Evolutionary conservation across 495 filamentous ascomycete species (phyloP).

Genomic region (Neurospora tetraspora): DNA sequence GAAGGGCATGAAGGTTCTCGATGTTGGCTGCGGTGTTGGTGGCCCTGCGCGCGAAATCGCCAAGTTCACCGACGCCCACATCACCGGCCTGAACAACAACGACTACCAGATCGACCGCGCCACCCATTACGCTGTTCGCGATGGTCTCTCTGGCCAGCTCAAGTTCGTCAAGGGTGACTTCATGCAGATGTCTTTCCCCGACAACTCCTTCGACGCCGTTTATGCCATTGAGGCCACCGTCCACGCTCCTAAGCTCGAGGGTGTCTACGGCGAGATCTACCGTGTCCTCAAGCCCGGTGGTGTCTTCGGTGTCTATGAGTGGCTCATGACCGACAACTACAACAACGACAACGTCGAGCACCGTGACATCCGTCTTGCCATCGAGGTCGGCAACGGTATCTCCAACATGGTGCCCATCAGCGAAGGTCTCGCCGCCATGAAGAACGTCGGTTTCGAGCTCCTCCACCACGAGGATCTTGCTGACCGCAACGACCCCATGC

Average conservation of each 20-base stretch:
- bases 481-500: slow-evolving; percentile 61
- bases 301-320: slow-evolving; percentile 96
- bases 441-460: slow-evolving; percentile 80
- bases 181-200: slow-evolving; percentile 98
- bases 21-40: slow-evolving; percentile 96
- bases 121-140: slow-evolving; percentile 69
- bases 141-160: slow-evolving; percentile 73
- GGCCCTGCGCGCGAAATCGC: slow-evolving; percentile 96
- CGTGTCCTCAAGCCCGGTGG: slow-evolving; percentile 95
- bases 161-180: slow-evolving; percentile 94
- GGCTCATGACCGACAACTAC: slow-evolving; percentile 97
- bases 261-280: slow-evolving; percentile 90
- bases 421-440: slow-evolving; percentile 76
- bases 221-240: slow-evolving; percentile 98
- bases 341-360: slow-evolving; percentile 83
- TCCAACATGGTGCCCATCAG: slow-evolving; percentile 93
- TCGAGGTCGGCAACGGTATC: slow-evolving; percentile 95
- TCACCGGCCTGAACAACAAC: slow-evolving; percentile 97
- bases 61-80: slow-evolving; percentile 84
- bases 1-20: slow-evolving; percentile 80
- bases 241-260: slow-evolving; percentile 88
- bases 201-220: slow-evolving; percentile 87
- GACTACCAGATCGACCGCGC: slow-evolving; percentile 98
- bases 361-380: slow-evolving; percentile 84
- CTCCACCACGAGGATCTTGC: slow-evolving; percentile 86